These are phyloP conservation scores for Collybia sordida DNA, from an alignment of 768 basidiomycete species.

Conservation along the genomic window DNA sequence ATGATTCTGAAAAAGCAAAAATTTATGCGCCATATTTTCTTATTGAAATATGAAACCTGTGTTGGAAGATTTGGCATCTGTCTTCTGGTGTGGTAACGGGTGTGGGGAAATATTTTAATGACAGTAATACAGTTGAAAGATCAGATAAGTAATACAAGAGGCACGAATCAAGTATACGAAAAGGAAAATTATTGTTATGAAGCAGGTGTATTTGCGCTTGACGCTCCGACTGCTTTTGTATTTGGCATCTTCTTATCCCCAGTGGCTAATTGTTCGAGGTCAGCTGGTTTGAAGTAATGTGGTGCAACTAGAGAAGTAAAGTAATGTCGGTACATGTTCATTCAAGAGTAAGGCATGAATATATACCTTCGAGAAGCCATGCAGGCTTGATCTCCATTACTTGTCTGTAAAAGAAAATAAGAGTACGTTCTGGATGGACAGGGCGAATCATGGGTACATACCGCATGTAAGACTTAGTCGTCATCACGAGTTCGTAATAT, in stretches of 20 bases:
- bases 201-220: constrained; percentile 19
- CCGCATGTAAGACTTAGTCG: constrained; percentile 95
- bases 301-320: constrained; percentile 69
- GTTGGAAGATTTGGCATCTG: not conserved
- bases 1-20: no score
- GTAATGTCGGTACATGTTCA: constrained; percentile 3
- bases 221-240: constrained; percentile 57
- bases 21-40: no score
- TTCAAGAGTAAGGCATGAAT: not conserved
- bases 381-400: constrained; percentile 97
- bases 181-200: no score
- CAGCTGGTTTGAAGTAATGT: constrained; percentile 91
- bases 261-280: constrained; percentile 73
- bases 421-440: not conserved
- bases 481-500: constrained; percentile 98
- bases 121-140: not conserved
- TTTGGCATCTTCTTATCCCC: constrained; percentile 98
- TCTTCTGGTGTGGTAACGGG: not conserved
- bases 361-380: constrained; percentile 85
- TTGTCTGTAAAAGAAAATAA: constrained; percentile 49
- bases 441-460: constrained; percentile 24
- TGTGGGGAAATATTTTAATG: not conserved
- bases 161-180: no score
- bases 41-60: no score
- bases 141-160: not conserved